phyloP scores from a whole-genome alignment of 352 stramenopile species.

The Globisporangium radiosum region DNA sequence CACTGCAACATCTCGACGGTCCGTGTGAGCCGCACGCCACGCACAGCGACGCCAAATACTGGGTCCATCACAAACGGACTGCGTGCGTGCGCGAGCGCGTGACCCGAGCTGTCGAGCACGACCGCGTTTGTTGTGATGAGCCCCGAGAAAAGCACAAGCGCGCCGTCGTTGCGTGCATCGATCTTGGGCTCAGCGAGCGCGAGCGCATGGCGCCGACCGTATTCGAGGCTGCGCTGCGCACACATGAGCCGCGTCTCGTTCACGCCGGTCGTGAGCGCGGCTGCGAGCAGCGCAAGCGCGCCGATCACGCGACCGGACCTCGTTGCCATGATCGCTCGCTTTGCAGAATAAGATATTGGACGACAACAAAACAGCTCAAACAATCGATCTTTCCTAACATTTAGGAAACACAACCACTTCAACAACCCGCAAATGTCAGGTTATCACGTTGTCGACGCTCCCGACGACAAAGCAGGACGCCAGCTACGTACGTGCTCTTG shows the following conservation, averaged over 20 bases:
- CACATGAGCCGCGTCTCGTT: conserved; percentile 50
- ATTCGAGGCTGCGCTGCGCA: conserved; percentile 39
- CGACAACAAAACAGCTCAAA: background rate
- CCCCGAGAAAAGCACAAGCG: conserved; percentile 38
- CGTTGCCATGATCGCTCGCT: conserved; percentile 12
- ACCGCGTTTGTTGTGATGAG: conserved; percentile 35
- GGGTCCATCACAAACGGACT: conserved; percentile 51
- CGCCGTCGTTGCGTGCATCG: conserved; percentile 17
- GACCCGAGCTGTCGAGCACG: conserved; percentile 12
- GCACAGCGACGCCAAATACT: conserved; percentile 50
- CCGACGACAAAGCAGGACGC: no score
- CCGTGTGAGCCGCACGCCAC: conserved; percentile 57
- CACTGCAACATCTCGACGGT: conserved; percentile 80
- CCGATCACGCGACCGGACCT: conserved; percentile 38
- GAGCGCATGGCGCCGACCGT: conserved; percentile 28
- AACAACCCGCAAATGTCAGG: background rate
- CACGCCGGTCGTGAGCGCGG: conserved; percentile 40
- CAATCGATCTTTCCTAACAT: background rate
- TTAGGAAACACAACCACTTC: background rate
- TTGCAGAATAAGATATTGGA: no score
- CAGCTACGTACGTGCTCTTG: background rate
- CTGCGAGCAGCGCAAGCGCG: conserved; percentile 35
- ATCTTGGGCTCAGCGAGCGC: conserved; percentile 19
- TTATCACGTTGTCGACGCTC: background rate
- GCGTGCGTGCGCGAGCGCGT: conserved; percentile 19